Evolutionary conservation across 164 flowering plant species (phyloP).

Genomic region (Taxillus chinensis): DNA sequence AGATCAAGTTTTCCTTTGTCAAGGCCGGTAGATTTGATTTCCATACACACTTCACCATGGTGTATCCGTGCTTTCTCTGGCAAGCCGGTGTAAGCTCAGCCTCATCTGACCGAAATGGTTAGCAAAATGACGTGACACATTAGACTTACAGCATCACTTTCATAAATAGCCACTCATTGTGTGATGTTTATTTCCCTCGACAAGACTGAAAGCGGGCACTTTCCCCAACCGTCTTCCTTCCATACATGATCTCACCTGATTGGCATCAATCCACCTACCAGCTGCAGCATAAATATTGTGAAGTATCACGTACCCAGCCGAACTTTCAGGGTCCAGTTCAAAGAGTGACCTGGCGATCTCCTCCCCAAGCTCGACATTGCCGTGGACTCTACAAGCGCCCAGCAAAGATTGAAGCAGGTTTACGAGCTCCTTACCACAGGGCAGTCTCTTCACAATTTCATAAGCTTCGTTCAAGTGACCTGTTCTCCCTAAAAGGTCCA

Average conservation of each 20-base stretch:
- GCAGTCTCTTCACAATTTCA: conserved; percentile 27
- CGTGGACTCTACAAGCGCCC: conserved; percentile 47
- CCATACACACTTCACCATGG: too few relatives aligned
- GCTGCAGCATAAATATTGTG: conserved; percentile 36
- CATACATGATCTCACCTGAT: conserved; percentile 23
- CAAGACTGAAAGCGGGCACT: conserved; percentile 26
- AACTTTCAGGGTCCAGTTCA: conserved; percentile 26
- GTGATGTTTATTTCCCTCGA: conserved; percentile 10
- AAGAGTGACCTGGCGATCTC: conserved; percentile 21
- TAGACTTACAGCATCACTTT: too few relatives aligned
- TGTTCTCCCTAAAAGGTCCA: conserved; percentile 49
- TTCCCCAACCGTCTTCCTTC: conserved; percentile 24
- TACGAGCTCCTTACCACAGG: conserved; percentile 17
- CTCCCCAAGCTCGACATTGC: conserved; percentile 36
- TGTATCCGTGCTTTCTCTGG: too few relatives aligned
- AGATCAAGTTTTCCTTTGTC: too few relatives aligned
- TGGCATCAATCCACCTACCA: conserved; percentile 33
- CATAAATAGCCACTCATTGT: background rate
- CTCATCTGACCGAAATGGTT: too few relatives aligned
- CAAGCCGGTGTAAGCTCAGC: too few relatives aligned
- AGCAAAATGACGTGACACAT: background rate
- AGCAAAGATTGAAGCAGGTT: conserved; percentile 37
- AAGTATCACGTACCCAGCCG: conserved; percentile 29
- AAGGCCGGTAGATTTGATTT: too few relatives aligned
- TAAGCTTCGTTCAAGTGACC: conserved; percentile 47